phyloP scores from a whole-genome alignment of 257 asterid genomes.

The Nicotiana sylvestris region DNA sequence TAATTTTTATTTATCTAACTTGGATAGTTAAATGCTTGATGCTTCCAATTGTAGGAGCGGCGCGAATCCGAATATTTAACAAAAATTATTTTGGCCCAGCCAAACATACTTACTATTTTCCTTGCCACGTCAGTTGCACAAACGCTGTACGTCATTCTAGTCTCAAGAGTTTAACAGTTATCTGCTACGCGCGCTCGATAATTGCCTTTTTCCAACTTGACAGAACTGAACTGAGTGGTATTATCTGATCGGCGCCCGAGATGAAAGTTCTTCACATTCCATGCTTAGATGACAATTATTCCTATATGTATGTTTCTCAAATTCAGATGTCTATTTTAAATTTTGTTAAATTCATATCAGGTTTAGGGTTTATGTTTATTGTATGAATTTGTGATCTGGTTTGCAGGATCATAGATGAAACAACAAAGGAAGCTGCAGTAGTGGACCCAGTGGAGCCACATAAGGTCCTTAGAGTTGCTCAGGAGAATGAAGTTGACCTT shows the following conservation, averaged over 20 bases:
- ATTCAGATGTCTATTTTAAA: not conserved
- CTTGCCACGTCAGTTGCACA: no score
- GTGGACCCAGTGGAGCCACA: conserved; percentile 96
- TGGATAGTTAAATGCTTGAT: no score
- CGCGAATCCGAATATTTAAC: no score
- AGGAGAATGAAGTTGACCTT: conserved; percentile 66
- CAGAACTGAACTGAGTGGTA: not conserved
- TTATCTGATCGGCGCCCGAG: not conserved
- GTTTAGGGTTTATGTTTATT: not conserved
- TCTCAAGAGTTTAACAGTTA: not conserved
- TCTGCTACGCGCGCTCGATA: no score
- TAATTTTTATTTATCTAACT: no score
- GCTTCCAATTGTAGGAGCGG: no score
- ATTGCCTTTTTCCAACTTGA: not conserved
- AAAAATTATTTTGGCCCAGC: no score
- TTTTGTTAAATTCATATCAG: not conserved
- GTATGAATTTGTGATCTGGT: not conserved
- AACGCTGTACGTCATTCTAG: not conserved
- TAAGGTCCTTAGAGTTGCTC: conserved; percentile 63
- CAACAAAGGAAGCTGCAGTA: conserved; percentile 81
- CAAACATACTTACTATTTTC: no score
- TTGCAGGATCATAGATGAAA: conserved; percentile 46
- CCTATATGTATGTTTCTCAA: conserved; percentile 40
- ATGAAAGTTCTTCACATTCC: conserved; percentile 76
- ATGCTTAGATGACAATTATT: conserved; percentile 61